phyloP scores from a whole-genome alignment of 2,329 filamentous ascomycete species.

The Elsinoe australis region DNA sequence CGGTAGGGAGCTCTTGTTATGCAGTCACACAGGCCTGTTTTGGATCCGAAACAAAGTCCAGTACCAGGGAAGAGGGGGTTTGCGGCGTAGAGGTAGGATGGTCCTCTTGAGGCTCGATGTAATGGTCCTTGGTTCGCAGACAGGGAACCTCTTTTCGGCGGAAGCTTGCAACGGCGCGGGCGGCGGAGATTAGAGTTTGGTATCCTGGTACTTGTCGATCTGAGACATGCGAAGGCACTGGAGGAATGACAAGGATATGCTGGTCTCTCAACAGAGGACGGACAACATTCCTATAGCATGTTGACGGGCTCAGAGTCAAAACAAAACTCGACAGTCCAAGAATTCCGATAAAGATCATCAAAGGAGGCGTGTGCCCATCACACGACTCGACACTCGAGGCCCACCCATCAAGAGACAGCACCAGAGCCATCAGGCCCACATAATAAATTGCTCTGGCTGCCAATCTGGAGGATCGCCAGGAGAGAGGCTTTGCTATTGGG shows the following conservation, averaged over 20 bases:
- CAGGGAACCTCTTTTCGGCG: conserved; percentile 5
- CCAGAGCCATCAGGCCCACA: conserved; percentile 5
- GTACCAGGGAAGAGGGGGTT: neutral
- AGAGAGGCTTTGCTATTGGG: conserved; percentile 5
- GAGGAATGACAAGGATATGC: neutral
- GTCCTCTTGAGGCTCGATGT: too few species aligned
- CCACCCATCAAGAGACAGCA: conserved; percentile 4
- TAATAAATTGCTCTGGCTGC: conserved; percentile 10
- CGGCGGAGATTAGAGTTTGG: conserved; percentile 5
- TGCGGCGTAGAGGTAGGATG: conserved; percentile 9
- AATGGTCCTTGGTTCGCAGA: neutral
- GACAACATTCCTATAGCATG: conserved; percentile 4
- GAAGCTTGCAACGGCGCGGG: conserved; percentile 12
- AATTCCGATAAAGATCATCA: conserved; percentile 5
- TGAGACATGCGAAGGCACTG: conserved; percentile 6
- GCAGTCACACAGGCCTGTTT: neutral
- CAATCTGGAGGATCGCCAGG: conserved; percentile 14
- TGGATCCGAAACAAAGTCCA: conserved; percentile 1
- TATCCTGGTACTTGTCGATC: conserved; percentile 7
- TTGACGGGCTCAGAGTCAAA: neutral
- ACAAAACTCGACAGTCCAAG: conserved; percentile 13
- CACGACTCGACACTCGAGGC: conserved; percentile 13
- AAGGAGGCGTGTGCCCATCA: conserved; percentile 5
- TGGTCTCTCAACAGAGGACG: conserved; percentile 9
- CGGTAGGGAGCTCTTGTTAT: neutral